These are phyloP conservation scores for Knufia petricola DNA, from an alignment of 2,329 filamentous ascomycete species.

Conservation along the genomic window DNA sequence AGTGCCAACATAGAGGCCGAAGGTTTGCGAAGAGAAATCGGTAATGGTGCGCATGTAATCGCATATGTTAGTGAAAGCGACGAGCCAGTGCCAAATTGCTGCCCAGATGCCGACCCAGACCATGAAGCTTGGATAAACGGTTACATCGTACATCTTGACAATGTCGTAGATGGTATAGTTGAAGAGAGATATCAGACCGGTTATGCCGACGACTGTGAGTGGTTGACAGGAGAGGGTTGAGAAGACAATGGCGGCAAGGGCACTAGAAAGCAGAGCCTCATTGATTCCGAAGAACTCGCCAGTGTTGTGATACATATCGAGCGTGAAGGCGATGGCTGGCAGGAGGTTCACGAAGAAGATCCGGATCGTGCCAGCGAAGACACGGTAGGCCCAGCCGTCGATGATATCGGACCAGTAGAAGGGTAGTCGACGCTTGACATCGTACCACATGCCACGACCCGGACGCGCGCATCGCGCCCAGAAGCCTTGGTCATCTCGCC, in stretches of 20 bases:
- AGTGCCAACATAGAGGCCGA: conserved; percentile 48
- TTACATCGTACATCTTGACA: conserved; percentile 39
- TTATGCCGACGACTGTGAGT: conserved; percentile 49
- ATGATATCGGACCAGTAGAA: conserved; percentile 48
- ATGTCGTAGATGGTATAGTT: conserved; percentile 54
- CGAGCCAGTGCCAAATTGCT: conserved; percentile 48
- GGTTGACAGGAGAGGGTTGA: conserved; percentile 44
- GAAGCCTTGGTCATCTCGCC: conserved; percentile 33
- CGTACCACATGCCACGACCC: conserved; percentile 46
- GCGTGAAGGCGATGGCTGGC: conserved; percentile 48
- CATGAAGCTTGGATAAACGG: conserved; percentile 46
- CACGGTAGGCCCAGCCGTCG: conserved; percentile 47
- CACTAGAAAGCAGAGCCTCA: conserved; percentile 46
- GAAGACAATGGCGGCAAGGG: conserved; percentile 47
- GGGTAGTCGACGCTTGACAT: conserved; percentile 43
- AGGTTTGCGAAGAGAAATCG: conserved; percentile 46
- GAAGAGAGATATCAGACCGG: conserved; percentile 46
- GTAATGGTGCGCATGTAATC: conserved; percentile 52
- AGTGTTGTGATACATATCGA: conserved; percentile 50
- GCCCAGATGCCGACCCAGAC: conserved; percentile 50
- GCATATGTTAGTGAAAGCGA: conserved; percentile 43
- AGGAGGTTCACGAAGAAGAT: conserved; percentile 51
- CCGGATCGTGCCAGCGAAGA: conserved; percentile 45
- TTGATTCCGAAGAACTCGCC: conserved; percentile 48
- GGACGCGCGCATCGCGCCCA: conserved; percentile 32